Evolutionary conservation across 257 asterid genomes (phyloP), one percentile per base, ranked within the genome.

Genomic region (Solanum piurae): DNA sequence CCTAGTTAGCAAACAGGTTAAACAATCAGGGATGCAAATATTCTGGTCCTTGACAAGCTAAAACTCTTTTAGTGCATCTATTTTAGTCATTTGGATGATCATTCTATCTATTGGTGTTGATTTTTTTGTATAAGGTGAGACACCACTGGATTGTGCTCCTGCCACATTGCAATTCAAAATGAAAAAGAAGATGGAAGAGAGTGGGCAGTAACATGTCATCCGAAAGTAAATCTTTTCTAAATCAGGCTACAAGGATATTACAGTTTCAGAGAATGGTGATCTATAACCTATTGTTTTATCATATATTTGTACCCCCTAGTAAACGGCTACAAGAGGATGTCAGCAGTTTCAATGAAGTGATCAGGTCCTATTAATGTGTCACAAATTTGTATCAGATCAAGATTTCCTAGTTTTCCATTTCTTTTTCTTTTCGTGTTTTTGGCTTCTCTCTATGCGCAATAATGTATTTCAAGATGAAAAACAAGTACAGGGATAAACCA

Each of bases 71-170:
- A 52, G 29, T 31, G 69, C 38, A 82, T 79, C 11, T 82, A 46
- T 18, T 80, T 49, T 82, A 31, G 44, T 49, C 86, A 82, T 49
- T 7, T 60, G 20, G 44, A 52, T 82, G 86, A 46, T 82, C 69
- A 82, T 82, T 82, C 12, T 49, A 31, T 82, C 68, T 80, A 82
- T 82, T 82, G 44, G 44, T 49, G 44, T 82, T 82, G 69, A 82
- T 55, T 55, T 88, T 27, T 68, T 88, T 16, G 71, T 90, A 79
- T 89, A 92, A 97, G 99, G 98, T 75, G 99, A 97, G 93, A 95
- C 98, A 29, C 98, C 98, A 49, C 90, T 97, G 25, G 99, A 97
- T 85, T 97, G 99, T 90, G 99, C 98, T 87, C 99, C 99, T 86
- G 99, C 98, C 69, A 96, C 95, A 6, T 89, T 97, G 93, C 98